Evolutionary conservation across 106 monocot genomes (phyloP).

Genomic region (Alisma plantagoaquatica): DNA sequence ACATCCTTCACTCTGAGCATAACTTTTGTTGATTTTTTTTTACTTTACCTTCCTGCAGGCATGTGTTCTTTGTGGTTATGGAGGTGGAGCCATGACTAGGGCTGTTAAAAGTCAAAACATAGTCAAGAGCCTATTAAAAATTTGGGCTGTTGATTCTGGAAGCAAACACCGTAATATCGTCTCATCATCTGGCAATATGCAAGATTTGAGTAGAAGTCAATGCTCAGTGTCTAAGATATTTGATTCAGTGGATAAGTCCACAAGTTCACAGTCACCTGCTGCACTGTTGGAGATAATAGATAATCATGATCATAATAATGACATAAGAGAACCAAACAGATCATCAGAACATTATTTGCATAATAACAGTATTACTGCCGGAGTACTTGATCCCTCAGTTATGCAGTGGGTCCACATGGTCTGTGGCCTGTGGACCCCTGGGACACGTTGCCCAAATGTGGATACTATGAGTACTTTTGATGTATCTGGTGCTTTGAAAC

Average conservation of each 20-base stretch:
- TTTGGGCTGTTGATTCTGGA: constrained; percentile 28
- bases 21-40: background rate
- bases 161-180: constrained; percentile 4
- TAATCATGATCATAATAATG: background rate
- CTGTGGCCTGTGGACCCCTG: constrained; percentile 96
- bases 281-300: background rate
- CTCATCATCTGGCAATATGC: constrained; percentile 7
- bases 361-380: constrained; percentile 33
- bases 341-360: constrained; percentile 4
- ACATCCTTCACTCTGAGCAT: background rate
- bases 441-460: constrained; percentile 86
- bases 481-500: constrained; percentile 58
- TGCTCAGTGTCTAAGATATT: too few species aligned
- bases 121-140: constrained; percentile 57
- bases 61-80: constrained; percentile 94
- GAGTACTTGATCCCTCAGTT: constrained; percentile 37
- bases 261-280: background rate
- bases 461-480: constrained; percentile 89
- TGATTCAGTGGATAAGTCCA: background rate
- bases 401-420: constrained; percentile 93
- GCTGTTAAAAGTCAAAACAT: constrained; percentile 51
- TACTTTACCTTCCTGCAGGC: constrained; percentile 24
- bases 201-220: background rate
- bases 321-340: background rate
- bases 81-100: constrained; percentile 85